phyloP scores from a whole-genome alignment of 2,329 filamentous ascomycete genomes.

The Aspergillus tubingensis region DNA sequence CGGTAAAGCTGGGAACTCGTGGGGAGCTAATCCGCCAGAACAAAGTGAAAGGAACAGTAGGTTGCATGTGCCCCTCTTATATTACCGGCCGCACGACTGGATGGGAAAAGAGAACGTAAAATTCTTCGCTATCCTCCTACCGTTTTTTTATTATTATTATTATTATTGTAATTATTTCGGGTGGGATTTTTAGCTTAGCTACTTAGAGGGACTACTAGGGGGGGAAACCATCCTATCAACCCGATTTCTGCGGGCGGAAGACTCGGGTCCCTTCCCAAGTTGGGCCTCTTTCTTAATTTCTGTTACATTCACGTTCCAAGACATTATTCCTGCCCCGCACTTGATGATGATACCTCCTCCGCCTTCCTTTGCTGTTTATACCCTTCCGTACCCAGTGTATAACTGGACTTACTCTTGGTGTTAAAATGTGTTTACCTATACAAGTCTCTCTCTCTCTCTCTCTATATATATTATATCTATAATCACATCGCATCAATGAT shows the following conservation, averaged over 20 bases:
- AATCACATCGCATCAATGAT: no score
- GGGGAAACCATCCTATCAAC: neutral
- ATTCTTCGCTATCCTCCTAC: neutral
- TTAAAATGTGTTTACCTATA: no score
- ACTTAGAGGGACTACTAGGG: neutral
- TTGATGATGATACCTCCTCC: neutral
- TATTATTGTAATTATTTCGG: neutral
- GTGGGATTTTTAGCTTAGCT: neutral
- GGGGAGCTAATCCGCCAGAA: constrained; percentile 9
- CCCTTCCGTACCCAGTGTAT: neutral
- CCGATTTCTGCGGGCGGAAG: neutral
- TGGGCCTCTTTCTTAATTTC: neutral
- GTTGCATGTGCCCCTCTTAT: constrained; percentile 7
- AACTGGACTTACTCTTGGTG: neutral
- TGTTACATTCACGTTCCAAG: neutral
- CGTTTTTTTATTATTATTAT: neutral
- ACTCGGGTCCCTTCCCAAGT: neutral
- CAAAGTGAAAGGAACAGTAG: neutral
- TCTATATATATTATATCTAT: no score
- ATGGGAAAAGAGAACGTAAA: neutral
- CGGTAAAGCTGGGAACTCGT: constrained; percentile 5
- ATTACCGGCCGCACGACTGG: neutral
- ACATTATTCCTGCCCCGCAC: neutral
- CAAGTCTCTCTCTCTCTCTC: no score
- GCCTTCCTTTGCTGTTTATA: neutral